Evolutionary conservation across 228 moss, liverwort and hornwort species (phyloP).

Genomic region (Sphagnum magellanicum): DNA sequence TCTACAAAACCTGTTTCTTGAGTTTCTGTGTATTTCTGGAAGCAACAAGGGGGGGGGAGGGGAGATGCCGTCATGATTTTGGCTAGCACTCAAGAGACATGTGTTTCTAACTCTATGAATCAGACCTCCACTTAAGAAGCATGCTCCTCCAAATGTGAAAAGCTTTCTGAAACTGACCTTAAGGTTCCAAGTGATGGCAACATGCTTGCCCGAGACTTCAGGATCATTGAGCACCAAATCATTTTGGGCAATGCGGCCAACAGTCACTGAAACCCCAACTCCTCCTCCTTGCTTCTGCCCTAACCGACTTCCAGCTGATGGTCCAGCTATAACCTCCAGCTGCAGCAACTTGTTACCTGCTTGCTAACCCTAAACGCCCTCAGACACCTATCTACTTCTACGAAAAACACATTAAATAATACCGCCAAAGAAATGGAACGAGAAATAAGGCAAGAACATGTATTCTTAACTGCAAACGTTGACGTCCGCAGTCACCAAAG

Average conservation of each 20-base stretch:
- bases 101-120: too few species aligned
- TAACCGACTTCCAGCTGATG: constrained; percentile 52
- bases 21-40: too few species aligned
- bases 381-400: too few species aligned
- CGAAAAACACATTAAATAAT: neutral
- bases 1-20: too few species aligned
- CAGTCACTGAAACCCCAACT: constrained; percentile 34
- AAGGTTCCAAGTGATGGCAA: constrained; percentile 71
- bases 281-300: constrained; percentile 40
- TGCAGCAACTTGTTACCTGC: constrained; percentile 47
- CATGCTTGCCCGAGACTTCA: constrained; percentile 87
- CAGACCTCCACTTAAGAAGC: too few species aligned
- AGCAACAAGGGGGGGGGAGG: too few species aligned
- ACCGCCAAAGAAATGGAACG: neutral
- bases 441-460: neutral
- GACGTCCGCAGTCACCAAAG: constrained; percentile 15
- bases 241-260: constrained; percentile 72
- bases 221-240: constrained; percentile 74
- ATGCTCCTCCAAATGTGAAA: too few species aligned
- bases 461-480: neutral
- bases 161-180: constrained; percentile 34
- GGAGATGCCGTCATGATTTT: too few species aligned
- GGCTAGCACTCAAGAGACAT: too few species aligned
- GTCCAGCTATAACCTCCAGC: constrained; percentile 77
- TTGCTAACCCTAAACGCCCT: neutral